These are phyloP conservation scores for Lepidium didymum DNA, from an alignment of 345 rosid genomes.

Conservation along the genomic window DNA sequence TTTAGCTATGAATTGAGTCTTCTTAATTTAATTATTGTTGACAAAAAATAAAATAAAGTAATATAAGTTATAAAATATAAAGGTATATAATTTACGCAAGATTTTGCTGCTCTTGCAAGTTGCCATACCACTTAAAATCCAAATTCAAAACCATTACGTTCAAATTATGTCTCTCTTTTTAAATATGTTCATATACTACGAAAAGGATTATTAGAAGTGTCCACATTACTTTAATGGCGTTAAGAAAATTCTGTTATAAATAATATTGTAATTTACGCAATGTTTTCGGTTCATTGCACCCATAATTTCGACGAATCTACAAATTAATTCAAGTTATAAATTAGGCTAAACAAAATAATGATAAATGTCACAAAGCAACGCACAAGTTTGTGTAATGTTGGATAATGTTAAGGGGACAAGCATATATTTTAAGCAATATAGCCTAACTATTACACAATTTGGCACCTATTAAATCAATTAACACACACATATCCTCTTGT, in stretches of 20 bases:
- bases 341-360: not conserved
- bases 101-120: not conserved
- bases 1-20: too few relatives aligned
- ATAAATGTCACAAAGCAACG: not conserved
- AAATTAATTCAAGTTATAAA: not conserved
- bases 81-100: too few relatives aligned
- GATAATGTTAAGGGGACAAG: conserved; percentile 6
- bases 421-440: not conserved
- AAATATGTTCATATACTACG: not conserved
- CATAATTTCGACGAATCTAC: not conserved
- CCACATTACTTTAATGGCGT: not conserved
- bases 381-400: conserved; percentile 3
- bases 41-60: too few relatives aligned
- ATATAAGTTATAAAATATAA: too few relatives aligned
- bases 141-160: not conserved
- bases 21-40: too few relatives aligned
- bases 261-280: not conserved
- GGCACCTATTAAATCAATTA: not conserved
- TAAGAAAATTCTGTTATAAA: not conserved
- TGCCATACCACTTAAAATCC: not conserved
- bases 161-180: too few relatives aligned
- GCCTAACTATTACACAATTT: conserved; percentile 15
- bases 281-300: not conserved
- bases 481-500: not conserved
- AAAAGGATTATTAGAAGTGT: not conserved